phyloP scores from a whole-genome alignment of 108 stramenopile genomes.

The Aurantiochytrium sp. region DNA sequence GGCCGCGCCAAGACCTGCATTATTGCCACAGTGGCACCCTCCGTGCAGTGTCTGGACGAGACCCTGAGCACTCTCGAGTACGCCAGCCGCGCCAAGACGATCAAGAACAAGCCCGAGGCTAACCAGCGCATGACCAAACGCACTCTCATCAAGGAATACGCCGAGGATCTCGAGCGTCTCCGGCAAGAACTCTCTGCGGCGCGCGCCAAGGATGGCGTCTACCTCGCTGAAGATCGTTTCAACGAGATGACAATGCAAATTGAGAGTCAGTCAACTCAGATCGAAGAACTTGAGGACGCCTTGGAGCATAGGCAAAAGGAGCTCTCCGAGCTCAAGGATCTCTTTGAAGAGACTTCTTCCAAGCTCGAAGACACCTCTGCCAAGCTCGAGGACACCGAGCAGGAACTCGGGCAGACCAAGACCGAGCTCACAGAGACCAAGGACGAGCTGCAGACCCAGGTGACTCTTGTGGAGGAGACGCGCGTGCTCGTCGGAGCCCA shows the following conservation, averaged over 20 bases:
- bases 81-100: constrained; percentile 47
- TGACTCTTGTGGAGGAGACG: not conserved
- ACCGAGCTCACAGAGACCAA: not conserved
- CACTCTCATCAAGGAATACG: constrained; percentile 48
- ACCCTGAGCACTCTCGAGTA: constrained; percentile 53
- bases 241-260: constrained; percentile 36
- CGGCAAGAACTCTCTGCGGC: constrained; percentile 31
- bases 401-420: constrained; percentile 31
- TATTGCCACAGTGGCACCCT: constrained; percentile 55
- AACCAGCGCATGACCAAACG: constrained; percentile 53
- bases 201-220: constrained; percentile 55
- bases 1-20: constrained; percentile 59
- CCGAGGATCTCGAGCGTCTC: constrained; percentile 38
- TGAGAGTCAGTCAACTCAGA: not conserved
- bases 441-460: not conserved
- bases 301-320: not conserved
- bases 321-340: constrained; percentile 29
- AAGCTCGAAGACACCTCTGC: constrained; percentile 30
- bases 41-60: constrained; percentile 43
- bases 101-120: constrained; percentile 53
- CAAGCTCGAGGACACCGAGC: not conserved
- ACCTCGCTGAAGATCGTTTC: constrained; percentile 40
- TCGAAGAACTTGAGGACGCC: constrained; percentile 10
- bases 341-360: constrained; percentile 18
- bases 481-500: constrained; percentile 17